Percentiles rank a stretch among this genome's conserved stretches.
Conservation (phyloP, 805 yeast species). For the Kazachstania bromeliacearum region DNA sequence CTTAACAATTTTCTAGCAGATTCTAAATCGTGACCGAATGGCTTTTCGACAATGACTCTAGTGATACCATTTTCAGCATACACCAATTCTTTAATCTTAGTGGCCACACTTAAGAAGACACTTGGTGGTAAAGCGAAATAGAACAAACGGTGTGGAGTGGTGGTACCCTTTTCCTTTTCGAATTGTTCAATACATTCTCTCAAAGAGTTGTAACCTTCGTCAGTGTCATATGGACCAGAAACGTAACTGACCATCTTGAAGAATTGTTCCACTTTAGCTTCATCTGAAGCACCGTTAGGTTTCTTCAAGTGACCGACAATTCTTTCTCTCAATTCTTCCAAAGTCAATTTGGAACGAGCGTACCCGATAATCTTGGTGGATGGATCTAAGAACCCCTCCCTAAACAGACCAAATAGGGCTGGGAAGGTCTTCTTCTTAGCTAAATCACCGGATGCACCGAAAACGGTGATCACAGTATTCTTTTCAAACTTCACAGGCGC, state of each 20-base stretch:
- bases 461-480: constrained; percentile 65
- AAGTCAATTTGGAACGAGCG: constrained; percentile 71
- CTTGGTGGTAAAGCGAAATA: constrained; percentile 94
- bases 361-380: constrained; percentile 76
- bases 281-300: constrained; percentile 36
- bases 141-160: constrained; percentile 67
- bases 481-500: constrained; percentile 40
- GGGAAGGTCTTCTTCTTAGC: constrained; percentile 95
- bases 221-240: constrained; percentile 69
- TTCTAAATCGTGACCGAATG: constrained; percentile 87
- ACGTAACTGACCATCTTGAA: constrained; percentile 57
- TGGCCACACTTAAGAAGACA: constrained; percentile 73
- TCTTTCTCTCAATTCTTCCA: constrained; percentile 59
- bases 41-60: constrained; percentile 89
- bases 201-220: constrained; percentile 61
- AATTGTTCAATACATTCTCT: constrained; percentile 45
- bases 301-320: constrained; percentile 54
- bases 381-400: constrained; percentile 68
- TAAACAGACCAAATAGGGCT: constrained; percentile 64
- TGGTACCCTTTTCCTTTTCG: constrained; percentile 41
- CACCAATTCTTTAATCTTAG: constrained; percentile 55
- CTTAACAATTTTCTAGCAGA: constrained; percentile 69
- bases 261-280: constrained; percentile 49
- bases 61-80: constrained; percentile 63
- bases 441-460: constrained; percentile 92